phyloP scores from a whole-genome alignment of 2,329 filamentous ascomycete species.

The Blumeriella jaapii region DNA sequence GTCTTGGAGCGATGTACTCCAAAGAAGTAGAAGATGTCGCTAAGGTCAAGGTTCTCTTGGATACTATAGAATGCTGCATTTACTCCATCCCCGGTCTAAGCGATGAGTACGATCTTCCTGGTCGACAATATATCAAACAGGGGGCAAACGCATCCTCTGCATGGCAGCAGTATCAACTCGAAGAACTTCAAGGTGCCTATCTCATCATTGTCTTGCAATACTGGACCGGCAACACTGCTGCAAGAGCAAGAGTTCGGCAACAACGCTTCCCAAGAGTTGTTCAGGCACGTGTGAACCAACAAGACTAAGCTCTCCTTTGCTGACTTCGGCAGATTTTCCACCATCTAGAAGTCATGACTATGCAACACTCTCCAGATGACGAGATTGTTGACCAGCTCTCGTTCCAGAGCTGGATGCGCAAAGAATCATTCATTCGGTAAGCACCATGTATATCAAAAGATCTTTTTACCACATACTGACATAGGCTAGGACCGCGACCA shows the following conservation, averaged over 20 bases:
- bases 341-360: slow-evolving; percentile 16
- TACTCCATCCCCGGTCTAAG: slow-evolving; percentile 22
- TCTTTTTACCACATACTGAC: not conserved
- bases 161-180: slow-evolving; percentile 25
- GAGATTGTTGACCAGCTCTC: slow-evolving; percentile 21
- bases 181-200: slow-evolving; percentile 26
- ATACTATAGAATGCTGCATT: slow-evolving; percentile 22
- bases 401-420: slow-evolving; percentile 22
- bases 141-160: slow-evolving; percentile 17
- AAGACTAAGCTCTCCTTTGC: not conserved
- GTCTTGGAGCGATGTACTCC: slow-evolving; percentile 26
- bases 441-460: not conserved
- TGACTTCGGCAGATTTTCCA: slow-evolving; percentile 21
- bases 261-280: slow-evolving; percentile 22
- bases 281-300: slow-evolving; percentile 15
- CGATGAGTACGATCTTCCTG: slow-evolving; percentile 23
- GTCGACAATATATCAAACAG: slow-evolving; percentile 18
- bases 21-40: slow-evolving; percentile 15
- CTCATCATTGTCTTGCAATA: slow-evolving; percentile 25
- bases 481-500: slow-evolving; percentile 14
- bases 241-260: slow-evolving; percentile 23
- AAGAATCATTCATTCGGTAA: slow-evolving; percentile 23
- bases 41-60: slow-evolving; percentile 19
- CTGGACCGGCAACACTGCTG: slow-evolving; percentile 23
- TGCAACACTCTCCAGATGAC: slow-evolving; percentile 19